Conservation (phyloP, 768 basidiomycete species). For the Boletus subparvulus region DNA sequence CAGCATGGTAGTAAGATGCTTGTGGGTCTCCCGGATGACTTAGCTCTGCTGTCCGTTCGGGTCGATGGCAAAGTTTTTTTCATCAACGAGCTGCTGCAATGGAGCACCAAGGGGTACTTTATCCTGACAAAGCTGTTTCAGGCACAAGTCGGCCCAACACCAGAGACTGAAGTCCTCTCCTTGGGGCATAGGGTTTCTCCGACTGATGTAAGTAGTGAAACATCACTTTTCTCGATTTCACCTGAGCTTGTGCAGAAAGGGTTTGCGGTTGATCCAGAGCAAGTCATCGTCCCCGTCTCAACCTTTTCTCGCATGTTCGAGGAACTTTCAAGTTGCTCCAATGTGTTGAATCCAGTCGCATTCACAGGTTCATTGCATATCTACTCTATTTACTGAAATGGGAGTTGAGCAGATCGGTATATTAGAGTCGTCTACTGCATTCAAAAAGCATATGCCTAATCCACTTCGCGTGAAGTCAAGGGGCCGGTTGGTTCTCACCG, state of each 20-base stretch:
- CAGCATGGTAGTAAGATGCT: neutral
- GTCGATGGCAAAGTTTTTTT: too few relatives aligned
- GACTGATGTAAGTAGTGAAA: neutral
- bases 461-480: neutral
- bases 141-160: neutral
- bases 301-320: neutral
- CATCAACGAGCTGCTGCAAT: too few relatives aligned
- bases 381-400: neutral
- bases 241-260: neutral
- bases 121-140: neutral
- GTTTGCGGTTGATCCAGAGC: neutral
- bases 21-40: neutral
- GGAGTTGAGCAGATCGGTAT: neutral
- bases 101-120: too few relatives aligned
- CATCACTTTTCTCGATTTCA: neutral
- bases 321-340: neutral
- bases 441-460: neutral
- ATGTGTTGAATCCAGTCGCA: neutral
- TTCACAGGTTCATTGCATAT: neutral
- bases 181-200: neutral
- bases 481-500: neutral
- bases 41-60: neutral
- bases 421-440: too few relatives aligned
- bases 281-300: neutral
- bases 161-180: neutral